Percentiles rank a stretch among this genome's conserved stretches.
Conservation (phyloP, 73 alveolate species). For the Tetrahymena borealis region DNA sequence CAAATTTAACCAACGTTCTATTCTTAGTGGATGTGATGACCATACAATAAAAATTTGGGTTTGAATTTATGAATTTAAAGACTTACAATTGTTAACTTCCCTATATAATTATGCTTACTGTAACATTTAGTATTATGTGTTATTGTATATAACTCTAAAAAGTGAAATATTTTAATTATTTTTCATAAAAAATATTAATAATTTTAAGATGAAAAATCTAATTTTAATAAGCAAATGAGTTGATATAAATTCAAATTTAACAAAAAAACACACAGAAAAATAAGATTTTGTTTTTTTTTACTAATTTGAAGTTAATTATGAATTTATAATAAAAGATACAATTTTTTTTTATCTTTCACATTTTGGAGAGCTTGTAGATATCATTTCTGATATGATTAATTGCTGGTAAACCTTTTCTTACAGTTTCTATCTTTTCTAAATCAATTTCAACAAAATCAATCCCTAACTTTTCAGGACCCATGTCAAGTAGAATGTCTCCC, state of each 20-base stretch:
- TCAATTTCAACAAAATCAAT: slow-evolving; percentile 47
- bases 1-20: background rate
- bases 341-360: background rate
- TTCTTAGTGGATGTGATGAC: background rate
- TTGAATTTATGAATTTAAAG: background rate
- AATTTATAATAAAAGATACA: background rate
- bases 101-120: too few species aligned
- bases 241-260: too few species aligned
- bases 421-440: slow-evolving; percentile 19
- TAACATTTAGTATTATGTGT: too few species aligned
- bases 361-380: slow-evolving; percentile 14
- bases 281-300: too few species aligned
- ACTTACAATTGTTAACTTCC: too few species aligned
- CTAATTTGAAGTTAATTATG: too few species aligned
- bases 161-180: too few species aligned
- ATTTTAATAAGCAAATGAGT: too few species aligned
- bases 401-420: slow-evolving; percentile 55
- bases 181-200: too few species aligned
- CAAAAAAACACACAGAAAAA: too few species aligned
- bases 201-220: too few species aligned
- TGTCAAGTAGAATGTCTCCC: slow-evolving; percentile 48
- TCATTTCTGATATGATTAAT: slow-evolving; percentile 48
- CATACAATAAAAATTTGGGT: background rate
- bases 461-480: slow-evolving; percentile 25
- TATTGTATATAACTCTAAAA: too few species aligned